Conservation (phyloP, 2,329 filamentous ascomycete species). For the Penicillium corylophilum region DNA sequence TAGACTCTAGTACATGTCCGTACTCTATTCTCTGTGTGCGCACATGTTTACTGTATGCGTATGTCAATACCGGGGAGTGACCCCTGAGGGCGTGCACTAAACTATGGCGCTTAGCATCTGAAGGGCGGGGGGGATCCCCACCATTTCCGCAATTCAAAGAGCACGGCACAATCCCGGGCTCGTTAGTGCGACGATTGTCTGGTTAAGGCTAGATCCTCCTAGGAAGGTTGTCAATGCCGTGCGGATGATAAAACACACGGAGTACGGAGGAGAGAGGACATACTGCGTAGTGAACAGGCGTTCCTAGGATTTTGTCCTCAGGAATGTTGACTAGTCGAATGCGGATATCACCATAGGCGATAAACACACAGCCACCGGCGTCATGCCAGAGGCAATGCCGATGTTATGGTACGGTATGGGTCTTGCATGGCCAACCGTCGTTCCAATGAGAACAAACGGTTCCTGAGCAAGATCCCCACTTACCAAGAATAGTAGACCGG, state of each 20-base stretch:
- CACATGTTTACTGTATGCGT: no score
- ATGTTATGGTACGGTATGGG: background rate
- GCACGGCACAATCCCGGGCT: background rate
- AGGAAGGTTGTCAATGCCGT: background rate
- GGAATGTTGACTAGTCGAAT: constrained; percentile 13
- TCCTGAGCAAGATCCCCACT: background rate
- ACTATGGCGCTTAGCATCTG: background rate
- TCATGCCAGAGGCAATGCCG: constrained; percentile 7
- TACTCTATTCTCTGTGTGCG: no score
- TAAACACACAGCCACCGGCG: constrained; percentile 20
- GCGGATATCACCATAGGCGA: constrained; percentile 1
- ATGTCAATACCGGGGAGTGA: background rate
- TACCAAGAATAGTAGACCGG: background rate
- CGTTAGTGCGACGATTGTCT: constrained; percentile 3
- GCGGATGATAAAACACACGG: background rate
- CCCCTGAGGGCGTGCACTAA: background rate
- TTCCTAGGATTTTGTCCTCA: background rate
- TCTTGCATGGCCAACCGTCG: background rate
- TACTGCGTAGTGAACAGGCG: no score
- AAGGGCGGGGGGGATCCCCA: background rate
- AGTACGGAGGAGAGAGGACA: no score
- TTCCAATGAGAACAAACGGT: background rate
- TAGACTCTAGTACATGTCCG: background rate
- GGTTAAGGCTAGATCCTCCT: background rate
- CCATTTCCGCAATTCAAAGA: background rate